These are phyloP conservation scores for Lithohypha guttulata DNA, from an alignment of 2,329 filamentous ascomycete genomes.

Conservation along the genomic window DNA sequence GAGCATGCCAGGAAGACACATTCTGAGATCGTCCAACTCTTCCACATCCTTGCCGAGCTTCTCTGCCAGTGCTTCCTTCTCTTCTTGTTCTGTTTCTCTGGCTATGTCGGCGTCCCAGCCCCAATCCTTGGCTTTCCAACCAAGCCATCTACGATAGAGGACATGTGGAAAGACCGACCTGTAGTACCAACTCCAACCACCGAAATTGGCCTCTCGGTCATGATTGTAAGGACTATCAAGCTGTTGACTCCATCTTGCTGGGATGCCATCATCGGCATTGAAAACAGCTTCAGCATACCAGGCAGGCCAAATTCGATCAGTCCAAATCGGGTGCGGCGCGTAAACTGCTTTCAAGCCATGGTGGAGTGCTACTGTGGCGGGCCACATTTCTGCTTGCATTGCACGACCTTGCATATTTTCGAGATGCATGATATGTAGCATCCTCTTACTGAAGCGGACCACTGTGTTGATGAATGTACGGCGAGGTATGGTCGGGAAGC, in stretches of 20 bases:
- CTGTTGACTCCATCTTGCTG: constrained; percentile 30
- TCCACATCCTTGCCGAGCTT: constrained; percentile 13
- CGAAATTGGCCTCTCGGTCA: constrained; percentile 31
- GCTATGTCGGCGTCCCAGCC: constrained; percentile 12
- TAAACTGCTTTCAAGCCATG: constrained; percentile 70
- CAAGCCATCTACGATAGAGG: constrained; percentile 47
- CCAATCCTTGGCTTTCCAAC: constrained; percentile 22
- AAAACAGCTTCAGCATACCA: constrained; percentile 45
- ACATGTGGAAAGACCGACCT: constrained; percentile 42
- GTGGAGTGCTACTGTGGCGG: constrained; percentile 57
- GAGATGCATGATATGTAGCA: constrained; percentile 63
- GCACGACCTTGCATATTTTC: constrained; percentile 57
- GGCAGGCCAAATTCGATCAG: constrained; percentile 46
- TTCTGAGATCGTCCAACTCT: constrained; percentile 16
- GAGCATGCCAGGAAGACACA: constrained; percentile 22
- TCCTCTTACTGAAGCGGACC: constrained; percentile 53
- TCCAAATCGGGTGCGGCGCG: constrained; percentile 46
- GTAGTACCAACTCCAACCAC: constrained; percentile 45
- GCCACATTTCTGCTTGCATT: constrained; percentile 76
- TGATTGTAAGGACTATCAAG: constrained; percentile 25
- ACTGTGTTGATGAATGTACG: constrained; percentile 63
- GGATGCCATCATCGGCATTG: constrained; percentile 43
- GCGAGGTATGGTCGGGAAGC: constrained; percentile 43
- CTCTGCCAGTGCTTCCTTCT: constrained; percentile 13
- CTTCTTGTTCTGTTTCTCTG: constrained; percentile 13